These are phyloP conservation scores for Fonsecaea pedrosoi DNA, from an alignment of 2,329 filamentous ascomycete species.

Conservation along the genomic window DNA sequence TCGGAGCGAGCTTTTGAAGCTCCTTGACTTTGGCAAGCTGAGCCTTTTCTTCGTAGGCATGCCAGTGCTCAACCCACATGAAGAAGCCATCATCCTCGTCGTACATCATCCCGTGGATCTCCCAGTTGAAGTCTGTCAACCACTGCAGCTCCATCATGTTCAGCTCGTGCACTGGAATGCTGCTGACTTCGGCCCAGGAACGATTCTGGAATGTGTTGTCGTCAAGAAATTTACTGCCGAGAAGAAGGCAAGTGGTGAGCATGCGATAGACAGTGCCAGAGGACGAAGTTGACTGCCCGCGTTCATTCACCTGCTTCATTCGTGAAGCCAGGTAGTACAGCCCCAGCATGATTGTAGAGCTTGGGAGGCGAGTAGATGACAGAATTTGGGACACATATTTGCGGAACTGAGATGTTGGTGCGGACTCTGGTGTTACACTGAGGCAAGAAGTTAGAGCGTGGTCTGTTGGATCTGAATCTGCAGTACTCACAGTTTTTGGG, in stretches of 20 bases:
- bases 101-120: conserved; percentile 83
- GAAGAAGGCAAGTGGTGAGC: conserved; percentile 80
- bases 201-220: conserved; percentile 98
- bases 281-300: conserved; percentile 61
- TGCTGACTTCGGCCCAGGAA: conserved; percentile 94
- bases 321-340: conserved; percentile 87
- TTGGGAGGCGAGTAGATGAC: conserved; percentile 85
- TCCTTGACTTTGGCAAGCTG: conserved; percentile 54
- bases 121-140: conserved; percentile 81
- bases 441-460: conserved; percentile 65
- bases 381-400: conserved; percentile 93
- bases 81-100: conserved; percentile 72
- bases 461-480: conserved; percentile 4
- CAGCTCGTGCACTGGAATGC: conserved; percentile 81
- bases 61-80: conserved; percentile 71
- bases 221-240: conserved; percentile 94
- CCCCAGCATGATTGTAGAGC: conserved; percentile 87
- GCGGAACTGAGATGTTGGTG: conserved; percentile 75
- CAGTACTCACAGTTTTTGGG: conserved; percentile 70
- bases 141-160: conserved; percentile 88
- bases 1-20: conserved; percentile 62
- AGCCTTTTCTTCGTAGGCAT: conserved; percentile 64
- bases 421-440: conserved; percentile 67
- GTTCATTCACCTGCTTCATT: conserved; percentile 73
- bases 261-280: conserved; percentile 83